Evolutionary conservation across 768 basidiomycete genomes (phyloP).

Genomic region (Tulasnella sp.): DNA sequence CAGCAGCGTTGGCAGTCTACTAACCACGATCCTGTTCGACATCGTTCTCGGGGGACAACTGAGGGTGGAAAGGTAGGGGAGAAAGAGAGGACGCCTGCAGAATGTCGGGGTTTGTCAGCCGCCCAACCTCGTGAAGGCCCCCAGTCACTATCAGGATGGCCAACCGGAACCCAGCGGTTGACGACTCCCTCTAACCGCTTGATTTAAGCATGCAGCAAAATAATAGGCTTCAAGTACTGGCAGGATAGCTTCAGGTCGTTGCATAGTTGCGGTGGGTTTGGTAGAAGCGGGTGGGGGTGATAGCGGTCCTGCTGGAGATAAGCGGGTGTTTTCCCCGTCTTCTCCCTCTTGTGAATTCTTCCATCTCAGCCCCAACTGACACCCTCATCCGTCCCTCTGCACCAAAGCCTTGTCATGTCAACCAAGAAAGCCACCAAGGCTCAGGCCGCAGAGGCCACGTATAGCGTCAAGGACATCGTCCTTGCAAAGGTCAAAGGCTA

Average conservation of each 20-base stretch:
- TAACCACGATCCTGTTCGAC: conserved; percentile 99
- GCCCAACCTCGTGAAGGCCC: background rate
- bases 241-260: background rate
- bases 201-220: too few species aligned
- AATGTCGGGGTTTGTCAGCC: conserved; percentile 15
- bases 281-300: background rate
- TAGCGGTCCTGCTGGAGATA: conserved; percentile 17
- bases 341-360: conserved; percentile 8
- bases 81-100: background rate
- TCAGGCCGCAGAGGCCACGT: conserved; percentile 42
- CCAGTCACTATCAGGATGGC: background rate
- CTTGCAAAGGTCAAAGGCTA: conserved; percentile 91
- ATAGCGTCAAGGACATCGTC: conserved; percentile 76
- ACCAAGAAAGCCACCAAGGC: conserved; percentile 31
- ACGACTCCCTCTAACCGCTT: background rate
- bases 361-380: conserved; percentile 22
- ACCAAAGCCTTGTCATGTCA: conserved; percentile 21
- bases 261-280: background rate
- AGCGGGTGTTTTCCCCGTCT: conserved; percentile 23
- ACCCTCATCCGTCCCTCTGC: conserved; percentile 4
- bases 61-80: conserved; percentile 10
- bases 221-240: too few species aligned
- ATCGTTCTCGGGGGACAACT: conserved; percentile 43
- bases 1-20: conserved; percentile 55
- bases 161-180: background rate